Percentiles rank a stretch among this genome's conserved stretches.
phyloP scores from a whole-genome alignment of 257 asterid species.

The Lantana camara region DNA sequence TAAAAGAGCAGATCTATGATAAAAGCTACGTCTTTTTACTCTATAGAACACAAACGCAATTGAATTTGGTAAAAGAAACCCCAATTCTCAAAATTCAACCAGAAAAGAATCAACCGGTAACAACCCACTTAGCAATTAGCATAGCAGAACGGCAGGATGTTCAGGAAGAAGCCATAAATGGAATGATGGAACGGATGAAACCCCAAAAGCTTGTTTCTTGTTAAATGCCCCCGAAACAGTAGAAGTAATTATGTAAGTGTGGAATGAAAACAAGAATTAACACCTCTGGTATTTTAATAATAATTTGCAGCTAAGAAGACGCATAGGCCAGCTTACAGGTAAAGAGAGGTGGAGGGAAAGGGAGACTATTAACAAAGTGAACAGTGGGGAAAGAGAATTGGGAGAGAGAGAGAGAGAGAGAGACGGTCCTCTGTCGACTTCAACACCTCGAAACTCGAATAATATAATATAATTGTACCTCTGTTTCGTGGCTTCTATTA shows the following conservation, averaged over 20 bases:
- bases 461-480: too few relatives aligned
- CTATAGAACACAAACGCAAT: conserved; percentile 3
- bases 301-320: not conserved
- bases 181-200: conserved; percentile 15
- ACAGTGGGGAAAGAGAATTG: conserved; percentile 20
- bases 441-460: conserved; percentile 12
- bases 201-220: conserved; percentile 9
- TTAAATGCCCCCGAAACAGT: conserved; percentile 22
- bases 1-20: conserved; percentile 30
- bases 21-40: conserved; percentile 12
- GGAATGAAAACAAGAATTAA: conserved; percentile 17
- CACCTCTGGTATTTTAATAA: not conserved
- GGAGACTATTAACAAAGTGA: conserved; percentile 5
- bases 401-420: conserved; percentile 28
- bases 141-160: conserved; percentile 12
- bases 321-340: conserved; percentile 1
- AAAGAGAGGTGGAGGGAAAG: not conserved
- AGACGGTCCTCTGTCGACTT: not conserved
- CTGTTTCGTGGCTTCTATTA: too few relatives aligned
- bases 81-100: conserved; percentile 8
- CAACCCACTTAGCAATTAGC: conserved; percentile 14
- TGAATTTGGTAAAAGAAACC: conserved; percentile 8
- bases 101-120: not conserved
- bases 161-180: conserved; percentile 7
- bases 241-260: not conserved